Evolutionary conservation across 2,329 filamentous ascomycete species (phyloP).

Genomic region (Arachnopeziza araneosa): DNA sequence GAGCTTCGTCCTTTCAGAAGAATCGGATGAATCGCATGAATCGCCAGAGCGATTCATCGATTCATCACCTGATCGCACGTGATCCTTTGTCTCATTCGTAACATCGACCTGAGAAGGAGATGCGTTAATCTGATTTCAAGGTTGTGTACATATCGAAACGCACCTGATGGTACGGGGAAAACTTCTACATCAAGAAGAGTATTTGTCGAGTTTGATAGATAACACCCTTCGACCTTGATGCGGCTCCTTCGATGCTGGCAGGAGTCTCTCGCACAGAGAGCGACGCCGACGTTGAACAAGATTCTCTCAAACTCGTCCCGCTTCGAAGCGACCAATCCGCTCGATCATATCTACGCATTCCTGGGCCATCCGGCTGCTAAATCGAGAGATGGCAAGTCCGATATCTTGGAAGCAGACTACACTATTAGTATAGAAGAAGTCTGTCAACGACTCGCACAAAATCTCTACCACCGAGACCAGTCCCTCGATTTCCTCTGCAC

Average conservation of each 20-base stretch:
- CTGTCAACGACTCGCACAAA: neutral
- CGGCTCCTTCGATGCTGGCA: neutral
- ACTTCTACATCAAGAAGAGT: too few relatives aligned
- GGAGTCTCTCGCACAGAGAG: neutral
- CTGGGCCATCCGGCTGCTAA: neutral
- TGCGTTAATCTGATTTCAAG: too few relatives aligned
- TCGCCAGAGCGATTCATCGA: too few relatives aligned
- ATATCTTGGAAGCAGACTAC: neutral
- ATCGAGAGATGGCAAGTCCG: neutral
- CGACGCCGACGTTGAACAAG: neutral
- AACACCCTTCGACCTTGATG: too few relatives aligned
- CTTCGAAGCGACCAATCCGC: neutral
- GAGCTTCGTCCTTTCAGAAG: too few relatives aligned
- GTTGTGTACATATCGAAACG: too few relatives aligned
- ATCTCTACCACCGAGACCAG: neutral
- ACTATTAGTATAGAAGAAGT: neutral
- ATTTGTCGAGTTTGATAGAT: too few relatives aligned
- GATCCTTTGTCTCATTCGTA: too few relatives aligned
- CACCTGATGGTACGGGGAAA: too few relatives aligned
- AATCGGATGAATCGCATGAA: too few relatives aligned
- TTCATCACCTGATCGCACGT: too few relatives aligned
- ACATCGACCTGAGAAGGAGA: too few relatives aligned
- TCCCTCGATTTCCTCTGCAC: neutral
- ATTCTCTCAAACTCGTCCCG: neutral
- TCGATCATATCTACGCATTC: slow-evolving; percentile 1